Conservation (phyloP, 441 rosid species). For the Adansonia madagascariensis region DNA sequence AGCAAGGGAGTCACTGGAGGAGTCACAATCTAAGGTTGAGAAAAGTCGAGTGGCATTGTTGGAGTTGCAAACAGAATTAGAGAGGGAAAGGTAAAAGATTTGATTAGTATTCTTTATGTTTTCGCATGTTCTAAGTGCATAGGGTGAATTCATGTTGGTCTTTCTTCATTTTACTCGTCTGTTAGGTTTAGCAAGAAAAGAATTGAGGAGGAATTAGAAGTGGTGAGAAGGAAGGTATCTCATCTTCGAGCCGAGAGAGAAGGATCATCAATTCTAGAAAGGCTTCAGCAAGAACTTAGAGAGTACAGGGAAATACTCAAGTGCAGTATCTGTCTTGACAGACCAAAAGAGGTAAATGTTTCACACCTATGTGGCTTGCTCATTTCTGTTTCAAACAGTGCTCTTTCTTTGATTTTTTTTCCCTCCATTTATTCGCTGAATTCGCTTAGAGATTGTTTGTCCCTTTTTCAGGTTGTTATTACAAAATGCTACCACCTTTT, state of each 20-base stretch:
- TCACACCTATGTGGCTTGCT: not conserved
- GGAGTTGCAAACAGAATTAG: constrained; percentile 64
- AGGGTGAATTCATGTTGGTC: constrained; percentile 4
- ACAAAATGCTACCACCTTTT: constrained; percentile 95
- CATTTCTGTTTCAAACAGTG: not conserved
- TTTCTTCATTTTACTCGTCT: constrained; percentile 22
- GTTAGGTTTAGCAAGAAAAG: constrained; percentile 79
- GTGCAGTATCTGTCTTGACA: constrained; percentile 83
- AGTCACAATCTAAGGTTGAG: constrained; percentile 62
- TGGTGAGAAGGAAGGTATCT: constrained; percentile 62
- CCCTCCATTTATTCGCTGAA: not conserved
- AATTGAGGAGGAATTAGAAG: constrained; percentile 77
- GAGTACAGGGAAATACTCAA: constrained; percentile 91
- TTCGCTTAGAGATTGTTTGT: constrained; percentile 22
- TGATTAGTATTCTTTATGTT: not conserved
- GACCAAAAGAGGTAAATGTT: constrained; percentile 81
- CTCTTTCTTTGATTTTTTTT: not conserved
- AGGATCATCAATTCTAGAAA: constrained; percentile 70
- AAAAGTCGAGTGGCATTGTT: constrained; percentile 53
- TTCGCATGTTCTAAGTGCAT: not conserved
- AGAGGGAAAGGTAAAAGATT: constrained; percentile 67
- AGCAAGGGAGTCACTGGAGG: constrained; percentile 67
- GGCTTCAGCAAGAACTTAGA: constrained; percentile 77
- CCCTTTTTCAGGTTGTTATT: constrained; percentile 74
- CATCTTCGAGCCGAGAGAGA: constrained; percentile 62